Conservation (phyloP, 371 early-diverging fungal genomes). For the Mucor circinelloides region DNA sequence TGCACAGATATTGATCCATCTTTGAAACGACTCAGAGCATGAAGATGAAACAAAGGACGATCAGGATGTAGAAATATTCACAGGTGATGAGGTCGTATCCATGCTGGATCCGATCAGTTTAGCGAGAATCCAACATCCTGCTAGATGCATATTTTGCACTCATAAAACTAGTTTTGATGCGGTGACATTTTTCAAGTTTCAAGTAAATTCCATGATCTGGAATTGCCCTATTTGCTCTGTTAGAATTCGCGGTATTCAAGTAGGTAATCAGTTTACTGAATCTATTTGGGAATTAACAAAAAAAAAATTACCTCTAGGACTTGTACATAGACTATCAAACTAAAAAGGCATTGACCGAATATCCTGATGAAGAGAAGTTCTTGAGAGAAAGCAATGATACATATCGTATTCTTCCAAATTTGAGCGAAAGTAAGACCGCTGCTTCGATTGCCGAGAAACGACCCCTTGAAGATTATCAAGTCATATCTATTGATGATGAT, state of each 20-base stretch:
- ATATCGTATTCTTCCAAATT: not conserved
- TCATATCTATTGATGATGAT: not conserved
- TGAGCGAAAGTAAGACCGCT: not conserved
- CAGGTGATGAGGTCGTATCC: slow-evolving; percentile 36
- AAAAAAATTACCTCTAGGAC: slow-evolving; percentile 9
- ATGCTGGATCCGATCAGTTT: slow-evolving; percentile 39
- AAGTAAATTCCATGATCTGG: slow-evolving; percentile 24
- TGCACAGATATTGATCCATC: not conserved
- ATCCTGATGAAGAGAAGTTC: slow-evolving; percentile 24
- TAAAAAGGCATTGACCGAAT: slow-evolving; percentile 16
- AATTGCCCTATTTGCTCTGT: slow-evolving; percentile 31
- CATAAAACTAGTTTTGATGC: slow-evolving; percentile 48
- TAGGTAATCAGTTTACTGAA: not conserved
- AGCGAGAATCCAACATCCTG: slow-evolving; percentile 37
- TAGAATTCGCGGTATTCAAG: slow-evolving; percentile 32
- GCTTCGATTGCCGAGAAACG: not conserved
- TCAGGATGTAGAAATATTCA: slow-evolving; percentile 25
- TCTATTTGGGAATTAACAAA: too few relatives aligned
- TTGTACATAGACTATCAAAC: slow-evolving; percentile 26
- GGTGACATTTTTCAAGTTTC: slow-evolving; percentile 17
- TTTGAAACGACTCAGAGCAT: not conserved
- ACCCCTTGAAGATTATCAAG: not conserved
- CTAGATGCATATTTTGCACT: slow-evolving; percentile 40
- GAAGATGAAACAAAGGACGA: slow-evolving; percentile 13
- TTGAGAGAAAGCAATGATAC: slow-evolving; percentile 7